These are phyloP conservation scores for Candida smagusa DNA, from an alignment of 1,139 yeast genomes.

Conservation along the genomic window DNA sequence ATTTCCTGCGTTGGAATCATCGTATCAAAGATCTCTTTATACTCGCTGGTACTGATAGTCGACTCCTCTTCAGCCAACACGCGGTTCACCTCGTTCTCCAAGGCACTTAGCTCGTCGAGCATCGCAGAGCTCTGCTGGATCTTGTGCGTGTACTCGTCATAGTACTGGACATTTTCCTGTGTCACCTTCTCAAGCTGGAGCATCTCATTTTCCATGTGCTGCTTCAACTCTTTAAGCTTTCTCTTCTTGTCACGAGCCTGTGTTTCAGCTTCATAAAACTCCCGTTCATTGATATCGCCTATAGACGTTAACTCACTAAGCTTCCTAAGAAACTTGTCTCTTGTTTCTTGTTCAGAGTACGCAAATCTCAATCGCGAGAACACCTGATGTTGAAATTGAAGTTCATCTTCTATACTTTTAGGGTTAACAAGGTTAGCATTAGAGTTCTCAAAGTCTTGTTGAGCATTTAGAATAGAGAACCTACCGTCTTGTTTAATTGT, in stretches of 20 bases:
- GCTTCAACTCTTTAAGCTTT: conserved; percentile 18
- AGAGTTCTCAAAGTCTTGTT: conserved; percentile 14
- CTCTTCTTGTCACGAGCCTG: conserved; percentile 17
- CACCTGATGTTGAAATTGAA: conserved; percentile 32
- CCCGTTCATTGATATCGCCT: conserved; percentile 17
- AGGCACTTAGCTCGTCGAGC: conserved; percentile 15
- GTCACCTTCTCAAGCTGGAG: conserved; percentile 18
- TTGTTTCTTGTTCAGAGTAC: conserved; percentile 65
- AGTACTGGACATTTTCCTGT: conserved; percentile 16
- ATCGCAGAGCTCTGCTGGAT: conserved; percentile 10
- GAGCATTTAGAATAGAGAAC: conserved; percentile 10
- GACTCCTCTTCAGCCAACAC: conserved; percentile 7
- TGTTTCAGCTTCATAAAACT: conserved; percentile 15
- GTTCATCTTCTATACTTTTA: conserved; percentile 26
- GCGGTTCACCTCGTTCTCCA: conserved; percentile 19
- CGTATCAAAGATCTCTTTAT: conserved; percentile 6
- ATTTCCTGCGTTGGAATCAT: conserved; percentile 3
- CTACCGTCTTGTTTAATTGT: too few species aligned
- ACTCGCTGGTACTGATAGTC: conserved; percentile 3
- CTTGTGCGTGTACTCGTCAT: conserved; percentile 14
- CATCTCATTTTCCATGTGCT: conserved; percentile 16
- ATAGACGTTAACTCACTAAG: conserved; percentile 13
- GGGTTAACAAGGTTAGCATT: conserved; percentile 20
- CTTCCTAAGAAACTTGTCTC: conserved; percentile 51
- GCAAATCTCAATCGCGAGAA: conserved; percentile 55